Evolutionary conservation across 306 rosid species (phyloP), one percentile per base, ranked within the genome.

Genomic region (Fagus crenata): DNA sequence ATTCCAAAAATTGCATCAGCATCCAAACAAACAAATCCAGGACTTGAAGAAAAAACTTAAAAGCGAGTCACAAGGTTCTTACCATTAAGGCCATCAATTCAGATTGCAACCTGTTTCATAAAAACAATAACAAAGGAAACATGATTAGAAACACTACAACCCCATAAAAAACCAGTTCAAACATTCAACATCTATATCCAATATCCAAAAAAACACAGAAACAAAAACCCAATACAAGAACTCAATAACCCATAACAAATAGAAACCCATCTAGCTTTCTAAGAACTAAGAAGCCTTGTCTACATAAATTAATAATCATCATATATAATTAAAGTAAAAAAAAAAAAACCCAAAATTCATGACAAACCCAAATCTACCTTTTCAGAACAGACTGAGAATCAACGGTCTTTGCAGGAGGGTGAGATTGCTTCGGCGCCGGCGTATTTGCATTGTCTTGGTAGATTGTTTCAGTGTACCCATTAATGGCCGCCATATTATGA

Each of bases 71-170:
- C 13, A 37, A 9, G 22, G 53, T 69, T 84, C 86, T 88, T 84
- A 96, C 99, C 99, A 96, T 96, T 78, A 96, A 78, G 43, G 98
- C 96, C 99, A 92, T 96, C 81, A 96, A 79, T 73, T 92, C 99
- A 78, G 99, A 96, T 73, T 92, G 98, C 85, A 96, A 75, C 92
- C 99, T 95, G 92, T 80, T 73, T 4, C 55, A 42, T 18, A 67
- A 1, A 22, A 64, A 32, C 58, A 68, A 43, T 2, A 2, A 32
- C 46, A 63, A 41, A 53, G 31, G 5, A 41, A 32, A 40, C 28
- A 73, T 37, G 0, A 42, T 86, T 74, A 90, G 84, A 73, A 67
- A 70, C 43, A 15, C 17, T 3, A 15, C 43, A 73, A 63, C 59
- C 49, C 28, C 1, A 49, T 68, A 42, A 35, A 43, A 13, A 31